Evolutionary conservation across 768 basidiomycete species (phyloP), one percentile per base, ranked within the genome.

Genomic region (Mycena crocata): DNA sequence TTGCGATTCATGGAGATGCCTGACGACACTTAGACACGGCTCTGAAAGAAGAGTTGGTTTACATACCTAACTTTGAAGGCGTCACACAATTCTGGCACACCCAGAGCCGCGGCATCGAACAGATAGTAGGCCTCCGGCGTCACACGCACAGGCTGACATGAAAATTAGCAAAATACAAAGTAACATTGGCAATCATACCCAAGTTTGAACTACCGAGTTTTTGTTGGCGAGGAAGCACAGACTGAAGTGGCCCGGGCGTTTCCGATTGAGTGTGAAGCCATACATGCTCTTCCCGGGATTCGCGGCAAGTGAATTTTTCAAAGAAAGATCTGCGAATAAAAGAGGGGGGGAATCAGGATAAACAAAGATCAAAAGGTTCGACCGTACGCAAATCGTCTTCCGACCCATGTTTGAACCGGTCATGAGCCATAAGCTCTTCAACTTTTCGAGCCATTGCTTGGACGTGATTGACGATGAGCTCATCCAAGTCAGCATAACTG

Each of bases 281-380:
- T 99, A 99, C 80, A 95, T 94, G 75, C 94, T 95, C 82, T 93
- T 93, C 8, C 92, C 92, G 5, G 96, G 96, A 75, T 98, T 96
- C 40, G 96, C 96, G 49, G 93, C 91, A 31, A 97, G 89, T 72
- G 92, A 94, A 70, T 95, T 96, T 75, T 92, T 93, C 71, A 99
- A 80, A 79, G 89, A 96, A 24, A 93, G 78, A 76, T 97, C 96
- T 98, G 64, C 2, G 40, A 28, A 15, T 62, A 32, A 30, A 31
- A 50, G n/a, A n/a, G 32, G 19, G 4, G 17, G n/a, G n/a, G n/a
- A n/a, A n/a, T n/a, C n/a, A n/a, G n/a, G n/a, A n/a, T n/a, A 50
- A 2, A 21, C 30, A 32, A 42, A 6, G 35, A 15, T 15, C n/a
- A 6, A 12, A 32, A 31, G 17, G 9, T 12, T 51, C 31, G 17